These are phyloP conservation scores for Peronosclerospora sorghi DNA, from an alignment of 352 stramenopile species.

Conservation along the genomic window DNA sequence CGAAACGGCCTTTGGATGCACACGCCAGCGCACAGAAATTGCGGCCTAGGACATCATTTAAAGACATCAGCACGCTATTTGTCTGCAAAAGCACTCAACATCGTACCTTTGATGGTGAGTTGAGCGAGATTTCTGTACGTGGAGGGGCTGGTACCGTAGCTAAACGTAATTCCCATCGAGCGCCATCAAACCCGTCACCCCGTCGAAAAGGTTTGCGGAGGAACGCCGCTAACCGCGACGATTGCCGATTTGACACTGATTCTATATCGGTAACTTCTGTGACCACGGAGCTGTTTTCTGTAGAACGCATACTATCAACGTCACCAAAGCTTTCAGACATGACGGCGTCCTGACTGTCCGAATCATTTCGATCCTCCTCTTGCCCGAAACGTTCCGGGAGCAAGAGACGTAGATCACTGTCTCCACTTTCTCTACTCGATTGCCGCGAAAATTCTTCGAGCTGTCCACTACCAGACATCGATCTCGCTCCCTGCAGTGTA, in stretches of 20 bases:
- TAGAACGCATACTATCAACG: constrained; percentile 54
- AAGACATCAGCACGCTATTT: background rate
- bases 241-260: constrained; percentile 33
- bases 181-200: constrained; percentile 36
- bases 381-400: constrained; percentile 18
- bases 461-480: constrained; percentile 14
- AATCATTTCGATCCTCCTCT: constrained; percentile 46
- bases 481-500: constrained; percentile 9
- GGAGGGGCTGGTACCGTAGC: constrained; percentile 35
- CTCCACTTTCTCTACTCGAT: constrained; percentile 13
- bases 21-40: constrained; percentile 45
- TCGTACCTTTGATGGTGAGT: constrained; percentile 54
- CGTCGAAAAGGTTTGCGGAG: constrained; percentile 60
- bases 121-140: constrained; percentile 29
- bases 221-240: constrained; percentile 50
- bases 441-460: constrained; percentile 11
- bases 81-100: background rate
- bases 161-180: constrained; percentile 28
- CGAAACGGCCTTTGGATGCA: constrained; percentile 36
- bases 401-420: constrained; percentile 27
- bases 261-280: constrained; percentile 47
- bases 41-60: constrained; percentile 26
- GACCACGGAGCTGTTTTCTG: constrained; percentile 60
- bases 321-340: constrained; percentile 72
- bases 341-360: constrained; percentile 56